Evolutionary conservation across 2,329 filamentous ascomycete species (phyloP).

Genomic region (Ceratocystis cacaofunesta): DNA sequence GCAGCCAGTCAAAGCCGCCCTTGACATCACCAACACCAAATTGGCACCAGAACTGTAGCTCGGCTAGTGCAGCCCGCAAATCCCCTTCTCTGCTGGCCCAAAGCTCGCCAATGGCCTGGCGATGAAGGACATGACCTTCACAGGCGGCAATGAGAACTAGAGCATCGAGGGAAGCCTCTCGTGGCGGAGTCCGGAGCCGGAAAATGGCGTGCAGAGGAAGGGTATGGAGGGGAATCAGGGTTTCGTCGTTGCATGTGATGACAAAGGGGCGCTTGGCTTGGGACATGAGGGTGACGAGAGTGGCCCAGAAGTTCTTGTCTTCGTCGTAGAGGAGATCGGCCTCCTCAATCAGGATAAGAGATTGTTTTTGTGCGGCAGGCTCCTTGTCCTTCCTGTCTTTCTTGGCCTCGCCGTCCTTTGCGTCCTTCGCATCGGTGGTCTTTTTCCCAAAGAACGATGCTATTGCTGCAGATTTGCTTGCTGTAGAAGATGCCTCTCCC

Average conservation of each 20-base stretch:
- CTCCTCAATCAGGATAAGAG: constrained; percentile 84
- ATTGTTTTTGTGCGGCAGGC: constrained; percentile 61
- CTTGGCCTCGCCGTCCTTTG: not conserved
- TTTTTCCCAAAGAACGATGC: constrained; percentile 20
- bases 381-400: constrained; percentile 22
- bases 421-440: constrained; percentile 26
- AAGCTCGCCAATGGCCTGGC: constrained; percentile 51
- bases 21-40: constrained; percentile 83
- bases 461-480: constrained; percentile 16
- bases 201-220: constrained; percentile 78
- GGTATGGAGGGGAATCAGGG: constrained; percentile 56
- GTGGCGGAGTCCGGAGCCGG: constrained; percentile 52
- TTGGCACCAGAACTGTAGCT: constrained; percentile 94
- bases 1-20: constrained; percentile 81
- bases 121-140: constrained; percentile 68
- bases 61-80: constrained; percentile 63
- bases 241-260: constrained; percentile 88
- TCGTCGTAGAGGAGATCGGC: constrained; percentile 89
- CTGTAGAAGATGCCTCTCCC: not conserved
- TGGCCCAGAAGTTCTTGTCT: constrained; percentile 88
- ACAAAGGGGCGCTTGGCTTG: constrained; percentile 86
- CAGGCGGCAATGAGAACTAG: constrained; percentile 69
- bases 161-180: constrained; percentile 59
- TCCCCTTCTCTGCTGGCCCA: constrained; percentile 57
- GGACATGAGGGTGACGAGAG: constrained; percentile 58